These are phyloP conservation scores for Lachnellula occidentalis DNA, from an alignment of 2,329 filamentous ascomycete species.

Conservation along the genomic window DNA sequence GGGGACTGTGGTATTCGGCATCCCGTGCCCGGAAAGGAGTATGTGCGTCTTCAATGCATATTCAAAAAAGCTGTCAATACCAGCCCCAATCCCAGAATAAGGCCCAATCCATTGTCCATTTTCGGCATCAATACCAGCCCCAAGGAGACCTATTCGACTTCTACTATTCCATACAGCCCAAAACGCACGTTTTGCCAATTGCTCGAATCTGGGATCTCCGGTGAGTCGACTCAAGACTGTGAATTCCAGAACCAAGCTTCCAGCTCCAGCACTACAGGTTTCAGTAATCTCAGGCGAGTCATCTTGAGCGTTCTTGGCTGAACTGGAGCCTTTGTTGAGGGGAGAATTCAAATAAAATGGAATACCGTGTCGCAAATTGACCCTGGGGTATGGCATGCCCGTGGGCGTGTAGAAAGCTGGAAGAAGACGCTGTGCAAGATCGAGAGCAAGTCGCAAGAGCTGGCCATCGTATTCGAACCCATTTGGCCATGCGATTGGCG, in stretches of 20 bases:
- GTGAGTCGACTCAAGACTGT: conserved; percentile 84
- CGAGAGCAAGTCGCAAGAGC: conserved; percentile 78
- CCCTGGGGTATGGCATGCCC: conserved; percentile 88
- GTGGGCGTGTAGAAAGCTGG: conserved; percentile 90
- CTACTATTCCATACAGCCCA: conserved; percentile 93
- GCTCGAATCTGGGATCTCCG: conserved; percentile 81
- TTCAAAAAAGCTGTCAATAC: conserved; percentile 97
- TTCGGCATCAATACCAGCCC: conserved; percentile 88
- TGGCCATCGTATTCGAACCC: conserved; percentile 85
- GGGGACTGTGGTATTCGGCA: conserved; percentile 43
- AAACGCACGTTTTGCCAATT: conserved; percentile 84
- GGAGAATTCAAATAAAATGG: conserved; percentile 89
- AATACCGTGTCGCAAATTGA: conserved; percentile 85
- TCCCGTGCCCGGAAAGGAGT: conserved; percentile 69
- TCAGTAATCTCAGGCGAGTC: conserved; percentile 70
- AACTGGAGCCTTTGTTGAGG: conserved; percentile 53
- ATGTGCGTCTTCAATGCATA: conserved; percentile 95
- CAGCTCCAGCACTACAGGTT: conserved; percentile 95
- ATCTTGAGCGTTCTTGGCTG: conserved; percentile 34
- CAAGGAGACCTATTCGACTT: conserved; percentile 81
- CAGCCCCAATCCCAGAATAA: conserved; percentile 91
- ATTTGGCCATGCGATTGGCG: conserved; percentile 65
- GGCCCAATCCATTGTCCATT: conserved; percentile 82
- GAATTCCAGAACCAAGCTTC: conserved; percentile 89
- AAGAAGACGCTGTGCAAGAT: conserved; percentile 76